Percentiles rank a stretch among this genome's conserved stretches.
phyloP scores from a whole-genome alignment of 2,329 filamentous ascomycete genomes.

The Exophiala phaeomuriformis region DNA sequence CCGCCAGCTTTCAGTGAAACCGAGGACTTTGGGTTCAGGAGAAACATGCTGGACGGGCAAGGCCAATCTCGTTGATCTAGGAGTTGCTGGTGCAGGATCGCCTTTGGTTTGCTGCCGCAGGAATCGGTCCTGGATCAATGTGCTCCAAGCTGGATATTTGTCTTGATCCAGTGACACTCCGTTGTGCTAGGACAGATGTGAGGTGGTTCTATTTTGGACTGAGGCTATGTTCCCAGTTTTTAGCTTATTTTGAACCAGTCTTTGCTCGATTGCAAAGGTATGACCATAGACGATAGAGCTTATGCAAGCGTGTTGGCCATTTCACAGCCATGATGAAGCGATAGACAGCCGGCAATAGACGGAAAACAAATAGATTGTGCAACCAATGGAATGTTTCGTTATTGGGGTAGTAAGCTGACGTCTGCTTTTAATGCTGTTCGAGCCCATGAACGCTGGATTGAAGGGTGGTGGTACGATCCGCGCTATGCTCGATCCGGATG shows the following conservation, averaged over 20 bases:
- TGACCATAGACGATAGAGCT: conserved; percentile 15
- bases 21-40: conserved; percentile 14
- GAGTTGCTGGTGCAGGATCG: no score
- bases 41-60: conserved; percentile 1
- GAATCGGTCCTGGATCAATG: no score
- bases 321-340: not conserved
- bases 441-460: no score
- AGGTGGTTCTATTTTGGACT: not conserved
- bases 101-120: no score
- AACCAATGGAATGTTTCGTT: not conserved
- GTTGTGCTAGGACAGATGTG: not conserved
- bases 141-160: no score
- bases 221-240: no score
- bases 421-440: not conserved
- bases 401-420: not conserved
- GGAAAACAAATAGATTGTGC: not conserved
- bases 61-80: not conserved
- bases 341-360: no score
- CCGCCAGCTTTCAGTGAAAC: conserved; percentile 1
- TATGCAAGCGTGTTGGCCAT: conserved; percentile 3
- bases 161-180: no score
- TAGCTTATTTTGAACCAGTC: not conserved
- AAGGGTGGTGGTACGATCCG: not conserved
- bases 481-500: not conserved
- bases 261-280: conserved; percentile 2